A percentile compares a stretch with the other conserved stretches of the same genome.
These are phyloP conservation scores for Penicillium dipodomyicola DNA, from an alignment of 495 filamentous ascomycete genomes.

Conservation along the genomic window DNA sequence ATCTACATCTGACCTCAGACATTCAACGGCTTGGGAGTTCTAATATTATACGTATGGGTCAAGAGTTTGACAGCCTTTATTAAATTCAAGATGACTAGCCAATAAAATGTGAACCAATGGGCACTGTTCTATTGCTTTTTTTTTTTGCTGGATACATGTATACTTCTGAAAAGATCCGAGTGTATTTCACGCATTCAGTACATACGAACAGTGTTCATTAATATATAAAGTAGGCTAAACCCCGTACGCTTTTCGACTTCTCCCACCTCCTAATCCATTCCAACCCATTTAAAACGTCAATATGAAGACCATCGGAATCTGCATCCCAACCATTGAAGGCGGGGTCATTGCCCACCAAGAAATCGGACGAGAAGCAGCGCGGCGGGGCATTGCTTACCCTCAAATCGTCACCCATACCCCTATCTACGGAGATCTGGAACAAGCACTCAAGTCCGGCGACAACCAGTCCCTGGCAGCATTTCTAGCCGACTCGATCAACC, in stretches of 20 bases:
- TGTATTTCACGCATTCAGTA: not conserved
- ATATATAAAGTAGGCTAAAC: no score
- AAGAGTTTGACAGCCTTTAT: no score
- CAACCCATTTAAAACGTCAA: not conserved
- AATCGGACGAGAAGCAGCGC: slow-evolving; percentile 13
- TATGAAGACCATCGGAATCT: slow-evolving; percentile 14
- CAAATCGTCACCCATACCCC: slow-evolving; percentile 12
- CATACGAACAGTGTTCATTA: not conserved
- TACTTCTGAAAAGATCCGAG: no score
- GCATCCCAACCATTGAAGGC: slow-evolving; percentile 14
- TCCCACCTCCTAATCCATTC: not conserved
- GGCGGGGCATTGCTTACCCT: slow-evolving; percentile 13
- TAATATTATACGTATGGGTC: no score
- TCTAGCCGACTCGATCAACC: slow-evolving; percentile 6
- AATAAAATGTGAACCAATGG: not conserved
- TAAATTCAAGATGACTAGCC: not conserved
- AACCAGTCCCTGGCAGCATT: not conserved
- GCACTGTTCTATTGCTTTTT: not conserved
- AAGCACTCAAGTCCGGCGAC: slow-evolving; percentile 6
- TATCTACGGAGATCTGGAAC: slow-evolving; percentile 1
- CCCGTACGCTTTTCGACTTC: no score
- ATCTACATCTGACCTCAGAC: not conserved
- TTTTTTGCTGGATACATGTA: not conserved
- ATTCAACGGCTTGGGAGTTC: no score
- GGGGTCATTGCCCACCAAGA: slow-evolving; percentile 10